These are phyloP conservation scores for Alternaria gansuensis DNA, from an alignment of 2,329 filamentous ascomycete species.

Conservation along the genomic window DNA sequence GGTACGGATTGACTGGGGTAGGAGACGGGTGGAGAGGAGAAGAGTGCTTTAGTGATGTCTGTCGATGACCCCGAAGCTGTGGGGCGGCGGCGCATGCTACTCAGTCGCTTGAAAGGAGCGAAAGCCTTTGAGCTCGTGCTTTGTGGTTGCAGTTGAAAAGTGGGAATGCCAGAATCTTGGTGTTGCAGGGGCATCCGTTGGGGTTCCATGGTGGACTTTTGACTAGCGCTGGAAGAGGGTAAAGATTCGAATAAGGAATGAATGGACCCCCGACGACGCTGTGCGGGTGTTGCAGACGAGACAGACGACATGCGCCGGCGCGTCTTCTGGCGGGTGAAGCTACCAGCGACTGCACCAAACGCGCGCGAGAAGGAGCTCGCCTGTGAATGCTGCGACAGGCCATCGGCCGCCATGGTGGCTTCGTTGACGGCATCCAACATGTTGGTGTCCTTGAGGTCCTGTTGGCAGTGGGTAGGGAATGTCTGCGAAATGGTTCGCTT, in stretches of 20 bases:
- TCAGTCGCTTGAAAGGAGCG: slow-evolving; percentile 39
- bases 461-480: slow-evolving; percentile 39
- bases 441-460: slow-evolving; percentile 36
- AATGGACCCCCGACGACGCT: slow-evolving; percentile 44
- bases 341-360: slow-evolving; percentile 38
- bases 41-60: slow-evolving; percentile 26
- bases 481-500: slow-evolving; percentile 53
- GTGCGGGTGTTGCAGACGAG: slow-evolving; percentile 35
- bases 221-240: slow-evolving; percentile 27
- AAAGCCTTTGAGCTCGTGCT: slow-evolving; percentile 34
- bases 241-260: slow-evolving; percentile 38
- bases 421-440: slow-evolving; percentile 46
- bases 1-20: slow-evolving; percentile 28
- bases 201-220: slow-evolving; percentile 34
- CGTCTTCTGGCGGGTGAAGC: slow-evolving; percentile 47
- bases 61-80: slow-evolving; percentile 41
- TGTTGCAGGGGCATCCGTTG: slow-evolving; percentile 41
- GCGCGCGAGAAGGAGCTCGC: slow-evolving; percentile 44
- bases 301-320: slow-evolving; percentile 48
- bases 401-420: slow-evolving; percentile 28
- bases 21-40: slow-evolving; percentile 33
- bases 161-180: slow-evolving; percentile 46
- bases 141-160: slow-evolving; percentile 27
- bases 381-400: slow-evolving; percentile 33
- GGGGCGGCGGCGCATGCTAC: slow-evolving; percentile 46